Conservation (phyloP, 768 basidiomycete genomes). For the Russula sp. region DNA sequence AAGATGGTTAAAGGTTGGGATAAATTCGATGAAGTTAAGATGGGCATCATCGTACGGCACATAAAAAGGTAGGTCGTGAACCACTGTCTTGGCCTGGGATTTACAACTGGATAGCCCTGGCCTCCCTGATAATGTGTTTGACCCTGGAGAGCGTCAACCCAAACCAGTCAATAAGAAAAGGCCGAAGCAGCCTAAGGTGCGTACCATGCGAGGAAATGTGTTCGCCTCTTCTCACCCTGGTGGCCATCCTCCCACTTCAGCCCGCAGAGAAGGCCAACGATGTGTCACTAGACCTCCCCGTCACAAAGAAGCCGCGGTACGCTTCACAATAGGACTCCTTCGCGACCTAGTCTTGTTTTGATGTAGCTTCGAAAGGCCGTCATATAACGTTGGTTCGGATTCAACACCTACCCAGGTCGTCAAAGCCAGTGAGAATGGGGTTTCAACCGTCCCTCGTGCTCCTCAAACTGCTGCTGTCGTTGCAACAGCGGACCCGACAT, state of each 20-base stretch:
- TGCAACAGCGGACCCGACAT: conserved; percentile 34
- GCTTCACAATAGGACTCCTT: conserved; percentile 16
- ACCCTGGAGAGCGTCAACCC: conserved; percentile 73
- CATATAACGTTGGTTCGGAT: conserved; percentile 25
- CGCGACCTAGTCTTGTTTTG: conserved; percentile 21
- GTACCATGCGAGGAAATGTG: conserved; percentile 30
- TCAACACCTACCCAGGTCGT: conserved; percentile 7
- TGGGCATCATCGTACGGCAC: conserved; percentile 93
- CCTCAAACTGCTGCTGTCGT: conserved; percentile 43
- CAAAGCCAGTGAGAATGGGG: conserved; percentile 26
- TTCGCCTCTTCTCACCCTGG: not conserved
- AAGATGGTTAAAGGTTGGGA: conserved; percentile 96
- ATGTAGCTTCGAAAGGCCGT: conserved; percentile 27
- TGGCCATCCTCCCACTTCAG: conserved; percentile 11
- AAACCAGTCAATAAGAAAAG: conserved; percentile 66
- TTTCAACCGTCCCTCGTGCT: conserved; percentile 30
- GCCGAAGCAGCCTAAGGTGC: conserved; percentile 58
- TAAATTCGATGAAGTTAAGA: conserved; percentile 83
- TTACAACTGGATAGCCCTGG: conserved; percentile 48
- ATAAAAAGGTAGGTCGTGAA: conserved; percentile 67
- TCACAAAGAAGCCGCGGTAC: conserved; percentile 31
- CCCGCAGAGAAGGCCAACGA: conserved; percentile 25
- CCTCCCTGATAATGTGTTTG: conserved; percentile 81
- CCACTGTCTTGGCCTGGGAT: conserved; percentile 6
- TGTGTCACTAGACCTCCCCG: conserved; percentile 28